Percentiles rank a stretch among this genome's conserved stretches.
phyloP scores from a whole-genome alignment of 2,329 filamentous ascomycete species.

The Neocucurbitaria cava region DNA sequence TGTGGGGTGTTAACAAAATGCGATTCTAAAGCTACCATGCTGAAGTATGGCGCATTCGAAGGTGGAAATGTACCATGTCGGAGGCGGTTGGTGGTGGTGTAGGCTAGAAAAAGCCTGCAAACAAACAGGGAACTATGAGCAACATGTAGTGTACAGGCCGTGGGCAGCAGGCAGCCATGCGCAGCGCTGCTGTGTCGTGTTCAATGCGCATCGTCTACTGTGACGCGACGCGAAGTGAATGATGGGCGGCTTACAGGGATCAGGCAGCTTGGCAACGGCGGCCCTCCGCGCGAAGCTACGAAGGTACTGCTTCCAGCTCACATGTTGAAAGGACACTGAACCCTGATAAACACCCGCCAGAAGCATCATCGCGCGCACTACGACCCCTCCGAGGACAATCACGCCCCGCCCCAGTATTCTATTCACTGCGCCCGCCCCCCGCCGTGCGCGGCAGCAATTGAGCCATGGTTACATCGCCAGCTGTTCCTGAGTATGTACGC shows the following conservation, averaged over 20 bases:
- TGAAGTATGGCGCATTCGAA: background rate
- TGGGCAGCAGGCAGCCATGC: conserved; percentile 12
- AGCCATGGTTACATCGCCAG: conserved; percentile 53
- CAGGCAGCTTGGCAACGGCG: conserved; percentile 19
- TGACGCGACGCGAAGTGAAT: conserved; percentile 25
- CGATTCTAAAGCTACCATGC: background rate
- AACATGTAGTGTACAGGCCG: conserved; percentile 12
- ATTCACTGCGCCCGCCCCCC: conserved; percentile 9
- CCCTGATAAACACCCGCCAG: conserved; percentile 20
- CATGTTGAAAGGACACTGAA: conserved; percentile 20
- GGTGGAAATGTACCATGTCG: conserved; percentile 32
- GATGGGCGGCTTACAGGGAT: conserved; percentile 10
- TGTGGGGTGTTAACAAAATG: conserved; percentile 20
- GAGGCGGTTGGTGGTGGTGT: conserved; percentile 5
- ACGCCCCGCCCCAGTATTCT: conserved; percentile 13
- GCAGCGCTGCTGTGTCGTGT: background rate
- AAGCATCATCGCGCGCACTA: conserved; percentile 12
- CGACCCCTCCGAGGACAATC: conserved; percentile 16
- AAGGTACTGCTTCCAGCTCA: conserved; percentile 25
- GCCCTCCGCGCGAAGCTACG: conserved; percentile 23
- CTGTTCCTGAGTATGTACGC: conserved; percentile 52
- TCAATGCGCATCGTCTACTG: background rate
- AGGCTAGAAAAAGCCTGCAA: conserved; percentile 7
- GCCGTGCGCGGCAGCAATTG: conserved; percentile 32
- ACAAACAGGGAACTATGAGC: conserved; percentile 6